Evolutionary conservation across 2,329 filamentous ascomycete genomes (phyloP).

Genomic region (Hirsutella rhossiliensis): DNA sequence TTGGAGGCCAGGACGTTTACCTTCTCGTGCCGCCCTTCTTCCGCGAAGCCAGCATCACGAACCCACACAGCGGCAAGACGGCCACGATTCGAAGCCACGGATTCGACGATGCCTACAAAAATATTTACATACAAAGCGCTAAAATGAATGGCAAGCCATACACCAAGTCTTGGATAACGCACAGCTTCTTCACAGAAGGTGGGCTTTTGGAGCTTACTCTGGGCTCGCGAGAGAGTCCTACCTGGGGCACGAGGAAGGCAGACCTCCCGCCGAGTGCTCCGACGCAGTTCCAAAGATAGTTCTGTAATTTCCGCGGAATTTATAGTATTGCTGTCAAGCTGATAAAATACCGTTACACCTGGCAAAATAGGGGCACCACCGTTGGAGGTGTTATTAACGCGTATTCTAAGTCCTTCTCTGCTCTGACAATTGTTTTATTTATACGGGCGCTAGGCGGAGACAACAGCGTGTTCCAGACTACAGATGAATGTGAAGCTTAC

Average conservation of each 20-base stretch:
- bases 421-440: too few species aligned
- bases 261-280: constrained; percentile 41
- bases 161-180: constrained; percentile 47
- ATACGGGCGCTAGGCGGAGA: too few species aligned
- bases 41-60: constrained; percentile 27
- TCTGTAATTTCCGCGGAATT: too few species aligned
- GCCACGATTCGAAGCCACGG: constrained; percentile 16
- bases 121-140: constrained; percentile 45
- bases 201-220: constrained; percentile 43
- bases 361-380: too few species aligned
- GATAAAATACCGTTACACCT: too few species aligned
- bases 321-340: too few species aligned
- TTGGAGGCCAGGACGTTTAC: constrained; percentile 41
- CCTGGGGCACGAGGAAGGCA: constrained; percentile 38
- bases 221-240: constrained; percentile 37
- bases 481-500: too few species aligned
- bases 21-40: constrained; percentile 40
- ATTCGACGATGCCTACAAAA: constrained; percentile 31
- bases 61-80: constrained; percentile 12
- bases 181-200: constrained; percentile 47
- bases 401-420: too few species aligned
- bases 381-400: too few species aligned
- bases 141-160: constrained; percentile 42
- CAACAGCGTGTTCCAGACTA: too few species aligned
- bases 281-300: not conserved